Evolutionary conservation across 768 basidiomycete genomes (phyloP), one percentile per base, ranked within the genome.

Genomic region (Russula brevipes): DNA sequence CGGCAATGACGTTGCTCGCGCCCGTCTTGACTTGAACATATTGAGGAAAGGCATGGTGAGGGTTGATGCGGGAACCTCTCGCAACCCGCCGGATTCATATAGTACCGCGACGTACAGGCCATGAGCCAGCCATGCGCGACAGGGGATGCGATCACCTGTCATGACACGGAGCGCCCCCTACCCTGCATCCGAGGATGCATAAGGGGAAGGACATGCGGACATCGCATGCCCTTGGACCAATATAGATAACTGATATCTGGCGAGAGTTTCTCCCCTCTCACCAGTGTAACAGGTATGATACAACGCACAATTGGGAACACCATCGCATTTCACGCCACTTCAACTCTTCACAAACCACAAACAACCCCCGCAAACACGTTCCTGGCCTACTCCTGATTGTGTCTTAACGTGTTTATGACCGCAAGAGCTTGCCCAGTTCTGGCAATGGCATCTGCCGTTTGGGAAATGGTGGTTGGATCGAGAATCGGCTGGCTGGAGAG

Each of bases 371-470:
- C 33, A 42, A 24, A 30, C 57, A 67, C 55, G 55, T 46, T 54
- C 45, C 30, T 35, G 24, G 42, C 53, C 56, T 59, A 60, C 36
- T 55, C 54, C 58, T 60, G 54, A 44, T 54, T 60, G 49, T 51
- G 54, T 30, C 57, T 61, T 41, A 68, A 39, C 49, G 57, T n/a
- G 24, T 57, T 63, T 46, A 68, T 57, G 12, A 57, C 51, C 17
- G 42, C 49, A 46, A 68, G 45, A 11, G 67, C 67, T 44, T 67
- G 65, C 54, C 61, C 65, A 16, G 56, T 59, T 38, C 12, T 67
- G 59, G 64, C 45, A 33, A 68, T 66, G 31, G 67, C 67, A 39
- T 68, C 65, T 49, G 65, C 67, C 10, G 59, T 68, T 44, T 63
- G 65, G 36, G 60, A 58, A 45, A 68, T 61, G 17, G 51, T 24